Evolutionary conservation across 176 grass and related monocot genomes (phyloP).

Genomic region (Oryza brachyantha): DNA sequence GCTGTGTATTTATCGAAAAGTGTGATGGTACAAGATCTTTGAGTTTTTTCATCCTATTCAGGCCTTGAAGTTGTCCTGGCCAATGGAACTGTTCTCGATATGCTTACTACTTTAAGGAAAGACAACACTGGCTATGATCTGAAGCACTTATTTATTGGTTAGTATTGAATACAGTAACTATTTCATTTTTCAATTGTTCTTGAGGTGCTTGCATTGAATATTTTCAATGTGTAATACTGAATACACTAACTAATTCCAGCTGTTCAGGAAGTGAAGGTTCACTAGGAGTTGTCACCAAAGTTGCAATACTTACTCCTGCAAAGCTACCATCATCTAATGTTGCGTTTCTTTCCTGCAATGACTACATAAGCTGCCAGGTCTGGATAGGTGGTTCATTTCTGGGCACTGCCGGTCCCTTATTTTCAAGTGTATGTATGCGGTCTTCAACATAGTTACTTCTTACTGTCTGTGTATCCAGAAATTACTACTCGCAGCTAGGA

Average conservation of each 20-base stretch:
- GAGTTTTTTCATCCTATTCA: conserved; percentile 35
- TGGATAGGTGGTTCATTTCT: background rate
- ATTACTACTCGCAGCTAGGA: conserved; percentile 79
- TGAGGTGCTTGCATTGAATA: background rate
- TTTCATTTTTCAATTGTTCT: background rate
- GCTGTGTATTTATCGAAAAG: background rate
- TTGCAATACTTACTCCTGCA: conserved; percentile 84
- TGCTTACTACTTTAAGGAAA: conserved; percentile 93
- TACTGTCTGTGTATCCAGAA: conserved; percentile 56
- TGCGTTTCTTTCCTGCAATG: conserved; percentile 91
- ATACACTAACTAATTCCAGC: background rate
- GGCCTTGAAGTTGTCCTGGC: conserved; percentile 86
- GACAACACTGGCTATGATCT: conserved; percentile 96
- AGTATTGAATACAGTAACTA: background rate
- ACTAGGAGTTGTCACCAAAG: conserved; percentile 85
- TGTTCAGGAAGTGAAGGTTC: conserved; percentile 92
- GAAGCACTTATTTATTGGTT: conserved; percentile 97
- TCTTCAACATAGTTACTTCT: conserved; percentile 30
- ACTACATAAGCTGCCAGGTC: conserved; percentile 91
- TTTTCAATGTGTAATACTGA: background rate
- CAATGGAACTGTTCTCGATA: conserved; percentile 93
- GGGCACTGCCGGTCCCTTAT: background rate
- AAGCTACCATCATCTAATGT: conserved; percentile 82
- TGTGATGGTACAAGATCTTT: background rate
- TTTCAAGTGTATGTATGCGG: conserved; percentile 8